A percentile compares a stretch with the other conserved stretches of the same genome.
Conservation (phyloP, 306 rosid species). For the Fragaria ananassa region DNA sequence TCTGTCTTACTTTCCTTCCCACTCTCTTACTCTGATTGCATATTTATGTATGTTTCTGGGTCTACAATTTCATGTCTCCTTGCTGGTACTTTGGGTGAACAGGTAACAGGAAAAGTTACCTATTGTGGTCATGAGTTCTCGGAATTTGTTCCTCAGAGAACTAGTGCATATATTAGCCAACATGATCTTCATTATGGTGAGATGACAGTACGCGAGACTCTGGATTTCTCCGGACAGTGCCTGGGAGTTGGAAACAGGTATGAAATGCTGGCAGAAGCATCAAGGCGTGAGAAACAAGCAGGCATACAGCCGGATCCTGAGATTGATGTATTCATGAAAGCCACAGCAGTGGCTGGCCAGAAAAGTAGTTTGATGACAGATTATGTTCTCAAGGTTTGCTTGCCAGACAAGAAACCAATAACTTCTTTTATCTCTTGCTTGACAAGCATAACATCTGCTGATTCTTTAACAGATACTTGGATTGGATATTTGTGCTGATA, state of each 20-base stretch:
- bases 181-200: slow-evolving; percentile 79
- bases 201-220: slow-evolving; percentile 77
- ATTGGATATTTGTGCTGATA: slow-evolving; percentile 69
- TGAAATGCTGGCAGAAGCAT: slow-evolving; percentile 44
- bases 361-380: slow-evolving; percentile 67
- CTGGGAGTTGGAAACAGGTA: slow-evolving; percentile 71
- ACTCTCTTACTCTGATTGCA: not conserved
- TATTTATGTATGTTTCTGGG: not conserved
- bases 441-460: slow-evolving; percentile 21
- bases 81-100: slow-evolving; percentile 6
- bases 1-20: slow-evolving; percentile 16
- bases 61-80: not conserved
- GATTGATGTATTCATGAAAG: slow-evolving; percentile 88
- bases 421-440: not conserved
- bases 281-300: slow-evolving; percentile 47
- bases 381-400: slow-evolving; percentile 66
- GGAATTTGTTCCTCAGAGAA: slow-evolving; percentile 73
- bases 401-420: not conserved
- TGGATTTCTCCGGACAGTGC: slow-evolving; percentile 65
- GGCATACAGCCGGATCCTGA: slow-evolving; percentile 72
- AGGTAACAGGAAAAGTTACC: slow-evolving; percentile 65
- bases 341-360: slow-evolving; percentile 64
- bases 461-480: slow-evolving; percentile 60
- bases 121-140: slow-evolving; percentile 70
- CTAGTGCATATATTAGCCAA: slow-evolving; percentile 74